Base-by-base conservation (phyloP, 768 basidiomycete genomes). In the Russula compacta region DNA sequence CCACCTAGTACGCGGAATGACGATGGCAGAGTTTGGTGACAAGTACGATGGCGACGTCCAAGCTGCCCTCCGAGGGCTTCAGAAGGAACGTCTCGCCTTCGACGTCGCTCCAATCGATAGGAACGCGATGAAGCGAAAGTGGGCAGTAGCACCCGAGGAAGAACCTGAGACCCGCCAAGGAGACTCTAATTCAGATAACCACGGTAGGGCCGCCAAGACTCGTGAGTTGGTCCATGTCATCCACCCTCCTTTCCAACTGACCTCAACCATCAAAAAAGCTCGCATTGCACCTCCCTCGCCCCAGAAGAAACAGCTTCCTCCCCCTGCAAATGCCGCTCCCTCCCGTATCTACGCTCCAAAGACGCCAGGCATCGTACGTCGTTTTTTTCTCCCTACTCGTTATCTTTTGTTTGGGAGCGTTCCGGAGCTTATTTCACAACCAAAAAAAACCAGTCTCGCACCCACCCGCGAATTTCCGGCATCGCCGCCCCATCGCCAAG, bases 1-100 rank as follows among this genome's bases (percentile, higher is more conserved):
- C 0, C 87, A 83, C 67, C 81, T 84, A 64, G 84, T 92, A 39
- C 81, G 87, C 38, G 74, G 74, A 33, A 83, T 91, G 71, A 81
- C 83, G 14, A 83, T 92, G 80, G 81, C 81, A 64, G 88, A 90
- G 47, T 89, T 92, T 71, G 85, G 83, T 17, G 81, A 83, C 61
- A 88, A 86, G 69, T 91, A 90, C 72, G 77, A 85, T 55, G 89
- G 87, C 3, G 84, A 89, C 67, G 75, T 89, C 29, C 86, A 89
- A 68, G 81, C 81, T 9, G 86, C 86, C 43, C 72, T 89, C 61
- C 78, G 83, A 60, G 88, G 85, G 2, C 71, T 85, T 52, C 85
- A 87, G 72, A 83, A 79, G 68, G 86, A 87, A 61, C 77, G 78
- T 58, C 73, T 89, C 59, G 76, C 74, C n/a, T 64, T 68, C 53